These are phyloP conservation scores for Verticillium albo-atrum DNA, from an alignment of 2,329 filamentous ascomycete genomes.

Conservation along the genomic window DNA sequence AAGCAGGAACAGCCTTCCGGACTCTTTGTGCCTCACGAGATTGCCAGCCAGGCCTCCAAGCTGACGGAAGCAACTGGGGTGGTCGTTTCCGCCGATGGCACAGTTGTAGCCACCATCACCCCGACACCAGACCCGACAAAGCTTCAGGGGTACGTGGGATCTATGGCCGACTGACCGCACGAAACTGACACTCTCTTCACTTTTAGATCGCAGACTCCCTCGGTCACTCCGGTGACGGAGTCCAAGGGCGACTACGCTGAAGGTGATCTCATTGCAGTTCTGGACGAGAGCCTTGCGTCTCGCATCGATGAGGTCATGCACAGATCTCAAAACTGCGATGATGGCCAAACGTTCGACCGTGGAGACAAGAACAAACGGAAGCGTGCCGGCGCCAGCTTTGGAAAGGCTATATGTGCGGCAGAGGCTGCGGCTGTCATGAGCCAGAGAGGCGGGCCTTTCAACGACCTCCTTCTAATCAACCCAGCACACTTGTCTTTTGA, in stretches of 20 bases:
- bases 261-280: neutral
- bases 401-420: neutral
- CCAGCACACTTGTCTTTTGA: neutral
- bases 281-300: neutral
- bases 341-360: neutral
- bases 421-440: neutral
- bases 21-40: neutral
- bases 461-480: neutral
- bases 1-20: neutral
- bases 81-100: neutral
- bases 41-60: neutral
- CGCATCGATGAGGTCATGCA: neutral
- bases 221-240: neutral
- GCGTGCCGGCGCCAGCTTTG: neutral
- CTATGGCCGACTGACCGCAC: neutral
- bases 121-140: neutral
- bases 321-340: neutral
- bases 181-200: neutral
- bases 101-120: neutral
- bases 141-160: neutral
- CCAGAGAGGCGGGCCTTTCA: neutral
- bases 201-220: neutral
- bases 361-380: neutral
- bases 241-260: neutral
- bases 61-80: neutral